Evolutionary conservation across 2,329 filamentous ascomycete genomes (phyloP).

Genomic region (Claviceps sp.): DNA sequence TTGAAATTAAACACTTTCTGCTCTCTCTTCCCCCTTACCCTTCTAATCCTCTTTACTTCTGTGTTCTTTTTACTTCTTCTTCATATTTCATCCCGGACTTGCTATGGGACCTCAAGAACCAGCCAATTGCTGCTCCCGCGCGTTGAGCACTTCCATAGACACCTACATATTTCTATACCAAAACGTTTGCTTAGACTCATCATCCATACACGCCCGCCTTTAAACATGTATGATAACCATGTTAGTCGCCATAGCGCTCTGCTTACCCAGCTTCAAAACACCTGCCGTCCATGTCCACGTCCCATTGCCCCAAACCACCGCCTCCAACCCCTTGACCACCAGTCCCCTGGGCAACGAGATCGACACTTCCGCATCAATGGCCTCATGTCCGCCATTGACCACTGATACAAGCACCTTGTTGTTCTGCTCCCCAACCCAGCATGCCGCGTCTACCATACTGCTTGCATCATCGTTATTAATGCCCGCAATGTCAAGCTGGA

Average conservation of each 20-base stretch:
- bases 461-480: background rate
- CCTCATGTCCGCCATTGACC: constrained; percentile 12
- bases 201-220: background rate
- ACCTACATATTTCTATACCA: background rate
- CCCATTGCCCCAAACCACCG: constrained; percentile 11
- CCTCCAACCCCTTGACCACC: constrained; percentile 3
- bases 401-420: constrained; percentile 10
- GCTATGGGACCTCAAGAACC: too few relatives aligned
- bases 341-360: constrained; percentile 9
- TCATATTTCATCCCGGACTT: too few relatives aligned
- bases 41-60: background rate
- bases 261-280: constrained; percentile 2
- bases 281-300: constrained; percentile 7
- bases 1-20: background rate
- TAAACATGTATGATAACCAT: constrained; percentile 9
- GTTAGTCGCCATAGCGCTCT: constrained; percentile 13
- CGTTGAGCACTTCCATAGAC: background rate
- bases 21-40: background rate
- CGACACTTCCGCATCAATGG: constrained; percentile 5
- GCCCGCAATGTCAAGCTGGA: background rate
- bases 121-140: background rate
- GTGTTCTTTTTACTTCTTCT: background rate
- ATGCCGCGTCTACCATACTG: constrained; percentile 11
- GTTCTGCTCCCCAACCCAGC: constrained; percentile 8
- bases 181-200: background rate